A percentile compares a stretch with the other conserved stretches of the same genome.
Evolutionary conservation across 148 eudicot genomes (phyloP).

Genomic region (Amaranthus palmeri): DNA sequence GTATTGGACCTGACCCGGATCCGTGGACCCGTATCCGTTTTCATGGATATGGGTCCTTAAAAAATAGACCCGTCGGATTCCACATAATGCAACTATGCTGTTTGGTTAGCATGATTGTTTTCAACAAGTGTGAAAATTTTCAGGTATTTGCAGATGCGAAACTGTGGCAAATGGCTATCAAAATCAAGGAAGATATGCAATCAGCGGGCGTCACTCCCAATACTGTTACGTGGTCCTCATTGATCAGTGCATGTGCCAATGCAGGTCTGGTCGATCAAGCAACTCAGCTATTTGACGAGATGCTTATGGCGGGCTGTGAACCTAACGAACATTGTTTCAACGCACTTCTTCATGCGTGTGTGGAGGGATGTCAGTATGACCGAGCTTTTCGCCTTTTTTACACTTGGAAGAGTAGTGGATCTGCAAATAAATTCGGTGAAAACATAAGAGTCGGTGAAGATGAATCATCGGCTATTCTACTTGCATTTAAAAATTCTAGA

Average conservation of each 20-base stretch:
- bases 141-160: constrained; percentile 95
- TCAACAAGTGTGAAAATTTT: constrained; percentile 27
- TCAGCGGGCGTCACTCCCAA: constrained; percentile 86
- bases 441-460: constrained; percentile 14
- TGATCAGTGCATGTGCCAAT: constrained; percentile 91
- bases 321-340: constrained; percentile 90
- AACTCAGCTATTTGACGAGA: constrained; percentile 69
- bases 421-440: constrained; percentile 19
- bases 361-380: constrained; percentile 84
- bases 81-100: background rate
- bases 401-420: constrained; percentile 58
- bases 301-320: constrained; percentile 76
- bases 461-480: constrained; percentile 10
- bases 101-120: constrained; percentile 12
- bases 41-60: no score
- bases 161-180: constrained; percentile 80
- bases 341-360: constrained; percentile 88
- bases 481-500: constrained; percentile 15
- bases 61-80: no score
- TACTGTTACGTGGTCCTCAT: constrained; percentile 81
- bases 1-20: no score
- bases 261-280: constrained; percentile 83
- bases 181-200: constrained; percentile 88
- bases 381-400: constrained; percentile 81
- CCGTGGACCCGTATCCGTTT: no score